Percentiles rank a stretch among this genome's conserved stretches.
phyloP scores from a whole-genome alignment of 257 asterid species.

The Solanum verrucosum region DNA sequence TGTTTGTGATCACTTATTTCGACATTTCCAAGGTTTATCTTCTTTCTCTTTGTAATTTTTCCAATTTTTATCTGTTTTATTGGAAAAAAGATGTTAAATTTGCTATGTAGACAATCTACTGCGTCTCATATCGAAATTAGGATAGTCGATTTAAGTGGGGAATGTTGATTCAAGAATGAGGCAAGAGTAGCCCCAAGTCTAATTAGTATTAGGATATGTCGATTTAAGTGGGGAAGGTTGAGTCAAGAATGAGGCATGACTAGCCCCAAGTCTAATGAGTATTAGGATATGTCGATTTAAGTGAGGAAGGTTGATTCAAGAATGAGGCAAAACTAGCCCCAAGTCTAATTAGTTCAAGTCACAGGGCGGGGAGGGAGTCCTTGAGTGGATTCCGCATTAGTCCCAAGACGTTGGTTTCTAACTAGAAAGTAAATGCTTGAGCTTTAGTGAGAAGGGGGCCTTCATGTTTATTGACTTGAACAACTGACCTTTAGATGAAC shows the following conservation, averaged over 20 bases:
- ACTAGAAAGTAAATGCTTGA: background rate
- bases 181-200: background rate
- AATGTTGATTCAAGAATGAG: background rate
- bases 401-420: background rate
- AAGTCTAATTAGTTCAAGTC: background rate
- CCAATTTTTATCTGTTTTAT: background rate
- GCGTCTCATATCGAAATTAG: background rate
- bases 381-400: background rate
- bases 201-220: background rate
- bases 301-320: background rate
- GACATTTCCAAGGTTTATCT: constrained; percentile 54
- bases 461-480: background rate
- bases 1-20: constrained; percentile 65
- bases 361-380: background rate
- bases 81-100: background rate
- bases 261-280: background rate
- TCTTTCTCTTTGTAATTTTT: background rate
- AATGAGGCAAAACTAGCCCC: background rate
- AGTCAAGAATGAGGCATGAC: background rate
- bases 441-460: background rate
- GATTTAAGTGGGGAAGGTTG: background rate
- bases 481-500: background rate
- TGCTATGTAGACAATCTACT: background rate
- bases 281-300: background rate
- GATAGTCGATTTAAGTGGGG: background rate